Evolutionary conservation across 140 eudicot genomes (phyloP).

Genomic region (Flaveria floridana): DNA sequence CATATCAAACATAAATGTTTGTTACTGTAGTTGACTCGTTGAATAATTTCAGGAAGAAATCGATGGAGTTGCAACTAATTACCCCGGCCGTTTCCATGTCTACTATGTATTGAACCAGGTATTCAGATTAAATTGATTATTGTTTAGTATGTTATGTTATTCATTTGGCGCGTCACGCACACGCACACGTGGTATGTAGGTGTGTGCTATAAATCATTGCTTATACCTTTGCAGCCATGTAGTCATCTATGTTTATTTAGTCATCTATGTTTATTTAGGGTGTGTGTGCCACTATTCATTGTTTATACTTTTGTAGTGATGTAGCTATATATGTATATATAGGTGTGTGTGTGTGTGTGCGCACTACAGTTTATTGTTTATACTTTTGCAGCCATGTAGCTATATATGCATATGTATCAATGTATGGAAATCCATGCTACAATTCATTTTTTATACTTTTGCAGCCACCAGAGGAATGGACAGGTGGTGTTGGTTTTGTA

Average conservation of each 20-base stretch:
- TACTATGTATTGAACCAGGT: conserved; percentile 97
- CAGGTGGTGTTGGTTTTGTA: conserved; percentile 91
- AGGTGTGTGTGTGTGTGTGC: background rate
- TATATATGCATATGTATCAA: too few species aligned
- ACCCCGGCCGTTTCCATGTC: conserved; percentile 65
- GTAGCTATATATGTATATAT: too few species aligned
- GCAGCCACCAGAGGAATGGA: conserved; percentile 98
- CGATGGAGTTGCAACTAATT: conserved; percentile 56
- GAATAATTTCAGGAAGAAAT: conserved; percentile 61
- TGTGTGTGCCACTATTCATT: too few species aligned
- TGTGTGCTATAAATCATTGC: too few species aligned
- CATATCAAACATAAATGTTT: background rate
- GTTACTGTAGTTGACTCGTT: conserved; percentile 9
- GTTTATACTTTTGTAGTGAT: too few species aligned
- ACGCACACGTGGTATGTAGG: background rate
- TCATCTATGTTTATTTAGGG: too few species aligned
- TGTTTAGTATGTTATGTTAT: background rate
- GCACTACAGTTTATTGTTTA: too few species aligned
- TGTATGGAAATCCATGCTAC: too few species aligned
- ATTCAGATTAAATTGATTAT: conserved; percentile 11
- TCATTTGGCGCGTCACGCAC: background rate
- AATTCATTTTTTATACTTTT: background rate
- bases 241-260: too few species aligned
- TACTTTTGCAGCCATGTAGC: too few species aligned
- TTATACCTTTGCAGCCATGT: too few species aligned